A percentile compares a stretch with the other conserved stretches of the same genome.
Conservation (phyloP, 192 early-diverging fungal genomes). For the Coemansia sp. region DNA sequence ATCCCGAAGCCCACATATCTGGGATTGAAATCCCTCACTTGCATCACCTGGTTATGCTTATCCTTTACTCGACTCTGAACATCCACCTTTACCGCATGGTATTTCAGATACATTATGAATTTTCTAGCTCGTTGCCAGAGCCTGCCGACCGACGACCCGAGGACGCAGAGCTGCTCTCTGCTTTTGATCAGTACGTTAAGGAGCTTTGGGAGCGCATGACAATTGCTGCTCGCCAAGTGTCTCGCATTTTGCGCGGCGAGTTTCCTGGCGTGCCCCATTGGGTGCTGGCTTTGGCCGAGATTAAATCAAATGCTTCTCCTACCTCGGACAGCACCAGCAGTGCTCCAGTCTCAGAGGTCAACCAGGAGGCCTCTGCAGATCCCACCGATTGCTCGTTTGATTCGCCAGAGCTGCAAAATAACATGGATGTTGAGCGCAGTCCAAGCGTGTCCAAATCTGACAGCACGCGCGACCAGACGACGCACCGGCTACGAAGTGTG, state of each 20-base stretch:
- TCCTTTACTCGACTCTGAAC: conserved; percentile 50
- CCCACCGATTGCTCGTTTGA: neutral
- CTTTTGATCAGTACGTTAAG: conserved; percentile 43
- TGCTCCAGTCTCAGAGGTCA: neutral
- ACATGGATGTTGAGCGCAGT: neutral
- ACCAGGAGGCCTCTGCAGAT: neutral
- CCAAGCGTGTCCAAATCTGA: neutral
- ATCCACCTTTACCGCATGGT: conserved; percentile 55
- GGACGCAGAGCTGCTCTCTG: conserved; percentile 34
- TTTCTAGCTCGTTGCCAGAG: conserved; percentile 36
- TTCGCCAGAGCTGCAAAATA: neutral
- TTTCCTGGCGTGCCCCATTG: conserved; percentile 36
- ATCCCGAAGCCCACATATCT: conserved; percentile 18
- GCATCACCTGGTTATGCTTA: conserved; percentile 47
- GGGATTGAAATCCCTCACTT: conserved; percentile 51
- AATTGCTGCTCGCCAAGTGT: conserved; percentile 42
- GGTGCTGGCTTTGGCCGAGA: conserved; percentile 42
- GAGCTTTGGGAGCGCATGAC: conserved; percentile 43
- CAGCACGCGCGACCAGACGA: neutral
- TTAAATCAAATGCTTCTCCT: conserved; percentile 3
- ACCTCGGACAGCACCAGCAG: neutral
- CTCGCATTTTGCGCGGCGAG: conserved; percentile 50
- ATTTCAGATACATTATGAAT: conserved; percentile 53
- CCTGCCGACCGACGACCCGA: conserved; percentile 25
- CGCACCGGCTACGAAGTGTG: conserved; percentile 26